Evolutionary conservation across 495 filamentous ascomycete species (phyloP).

Genomic region (Letharia columbiana): DNA sequence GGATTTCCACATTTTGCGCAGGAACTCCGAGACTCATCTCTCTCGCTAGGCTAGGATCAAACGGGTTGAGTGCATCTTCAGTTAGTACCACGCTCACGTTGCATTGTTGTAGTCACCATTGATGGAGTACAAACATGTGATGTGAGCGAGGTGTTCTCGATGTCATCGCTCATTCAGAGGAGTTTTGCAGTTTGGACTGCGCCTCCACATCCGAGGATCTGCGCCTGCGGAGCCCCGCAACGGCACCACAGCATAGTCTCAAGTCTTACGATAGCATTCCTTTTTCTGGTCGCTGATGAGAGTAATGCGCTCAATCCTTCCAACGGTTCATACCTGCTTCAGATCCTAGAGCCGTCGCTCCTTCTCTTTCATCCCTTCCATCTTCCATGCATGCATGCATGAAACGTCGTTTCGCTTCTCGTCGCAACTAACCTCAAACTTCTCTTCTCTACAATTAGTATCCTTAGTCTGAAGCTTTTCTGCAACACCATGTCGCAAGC

Average conservation of each 20-base stretch:
- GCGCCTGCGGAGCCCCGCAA: neutral
- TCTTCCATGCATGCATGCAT: neutral
- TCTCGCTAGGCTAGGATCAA: no score
- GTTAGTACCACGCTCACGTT: neutral
- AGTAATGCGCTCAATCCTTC: neutral
- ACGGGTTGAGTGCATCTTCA: neutral
- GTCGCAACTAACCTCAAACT: neutral
- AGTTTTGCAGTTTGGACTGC: neutral
- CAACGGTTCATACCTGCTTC: neutral
- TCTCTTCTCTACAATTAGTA: neutral
- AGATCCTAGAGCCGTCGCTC: neutral
- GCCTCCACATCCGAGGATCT: neutral
- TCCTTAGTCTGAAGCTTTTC: neutral
- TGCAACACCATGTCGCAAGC: neutral
- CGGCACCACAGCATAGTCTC: neutral
- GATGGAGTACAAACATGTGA: neutral
- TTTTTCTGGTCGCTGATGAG: neutral
- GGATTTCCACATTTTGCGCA: no score
- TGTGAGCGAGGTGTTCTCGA: no score
- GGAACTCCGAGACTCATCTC: no score
- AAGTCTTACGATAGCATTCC: neutral
- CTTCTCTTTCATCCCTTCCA: neutral
- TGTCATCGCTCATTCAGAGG: neutral
- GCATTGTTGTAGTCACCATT: neutral
- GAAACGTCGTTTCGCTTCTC: neutral